phyloP scores from a whole-genome alignment of 768 basidiomycete species.

The Mycena galopus region DNA sequence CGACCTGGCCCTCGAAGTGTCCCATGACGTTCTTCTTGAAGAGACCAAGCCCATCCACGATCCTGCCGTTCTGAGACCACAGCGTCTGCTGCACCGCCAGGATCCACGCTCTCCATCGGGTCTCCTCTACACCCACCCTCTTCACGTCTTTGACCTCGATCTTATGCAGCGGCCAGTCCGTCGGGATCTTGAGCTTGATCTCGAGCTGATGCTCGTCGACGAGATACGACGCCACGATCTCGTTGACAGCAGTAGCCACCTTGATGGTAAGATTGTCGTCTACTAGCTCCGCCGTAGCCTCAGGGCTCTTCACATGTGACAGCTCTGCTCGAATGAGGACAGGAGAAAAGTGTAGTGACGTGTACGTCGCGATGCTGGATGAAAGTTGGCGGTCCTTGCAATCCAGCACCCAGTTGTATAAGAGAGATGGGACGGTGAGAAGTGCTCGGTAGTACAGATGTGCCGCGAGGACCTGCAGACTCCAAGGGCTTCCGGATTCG shows the following conservation, averaged over 20 bases:
- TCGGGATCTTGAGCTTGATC: slow-evolving; percentile 86
- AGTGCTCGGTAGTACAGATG: slow-evolving; percentile 93
- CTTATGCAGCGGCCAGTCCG: slow-evolving; percentile 90
- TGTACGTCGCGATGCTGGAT: slow-evolving; percentile 81
- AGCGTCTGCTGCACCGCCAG: slow-evolving; percentile 92
- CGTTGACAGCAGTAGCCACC: slow-evolving; percentile 77
- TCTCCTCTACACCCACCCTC: slow-evolving; percentile 89
- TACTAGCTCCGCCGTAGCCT: slow-evolving; percentile 64
- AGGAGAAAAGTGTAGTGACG: slow-evolving; percentile 89
- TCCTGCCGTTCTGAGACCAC: slow-evolving; percentile 92
- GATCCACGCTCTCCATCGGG: slow-evolving; percentile 94
- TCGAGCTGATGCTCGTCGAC: slow-evolving; percentile 97
- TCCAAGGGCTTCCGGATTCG: slow-evolving; percentile 62
- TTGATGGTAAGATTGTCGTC: slow-evolving; percentile 89
- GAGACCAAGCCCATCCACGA: slow-evolving; percentile 87
- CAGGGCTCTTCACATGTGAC: slow-evolving; percentile 73
- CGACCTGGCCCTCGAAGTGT: slow-evolving; percentile 95
- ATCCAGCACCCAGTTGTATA: slow-evolving; percentile 87
- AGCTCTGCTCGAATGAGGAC: slow-evolving; percentile 88
- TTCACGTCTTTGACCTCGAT: slow-evolving; percentile 91
- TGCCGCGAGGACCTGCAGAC: slow-evolving; percentile 79
- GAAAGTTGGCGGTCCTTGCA: slow-evolving; percentile 92
- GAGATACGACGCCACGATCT: slow-evolving; percentile 86
- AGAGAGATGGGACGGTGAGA: slow-evolving; percentile 84
- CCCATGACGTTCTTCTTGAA: slow-evolving; percentile 95